phyloP scores from a whole-genome alignment of 2,329 filamentous ascomycete genomes.

The Clonostachys chloroleuca region DNA sequence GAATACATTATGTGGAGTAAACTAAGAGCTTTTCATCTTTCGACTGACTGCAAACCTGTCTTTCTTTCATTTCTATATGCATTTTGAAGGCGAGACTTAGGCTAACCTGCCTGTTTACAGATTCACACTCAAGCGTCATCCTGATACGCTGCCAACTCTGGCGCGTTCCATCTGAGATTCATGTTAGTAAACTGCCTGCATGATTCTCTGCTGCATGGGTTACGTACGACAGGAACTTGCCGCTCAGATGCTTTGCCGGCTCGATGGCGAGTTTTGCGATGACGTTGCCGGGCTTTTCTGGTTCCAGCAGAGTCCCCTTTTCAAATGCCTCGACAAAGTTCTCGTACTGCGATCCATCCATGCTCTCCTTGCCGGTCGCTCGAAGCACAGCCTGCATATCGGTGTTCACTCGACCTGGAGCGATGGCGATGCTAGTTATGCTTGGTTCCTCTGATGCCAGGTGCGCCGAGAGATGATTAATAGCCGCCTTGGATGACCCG shows the following conservation, averaged over 20 bases:
- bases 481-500: conserved; percentile 75
- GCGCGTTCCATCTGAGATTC: conserved; percentile 25
- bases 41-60: conserved; percentile 54
- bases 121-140: conserved; percentile 3
- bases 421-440: conserved; percentile 67
- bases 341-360: conserved; percentile 55
- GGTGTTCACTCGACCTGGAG: conserved; percentile 81
- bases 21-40: conserved; percentile 81
- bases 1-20: conserved; percentile 63
- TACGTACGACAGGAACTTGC: conserved; percentile 66
- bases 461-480: conserved; percentile 75
- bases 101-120: background rate
- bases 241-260: conserved; percentile 64
- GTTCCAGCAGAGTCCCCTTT: conserved; percentile 68
- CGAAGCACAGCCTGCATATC: conserved; percentile 85
- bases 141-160: conserved; percentile 50
- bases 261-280: conserved; percentile 74
- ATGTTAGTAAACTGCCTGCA: conserved; percentile 6
- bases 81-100: conserved; percentile 10
- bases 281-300: conserved; percentile 80
- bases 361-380: conserved; percentile 45
- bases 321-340: conserved; percentile 67
- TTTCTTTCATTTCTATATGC: conserved; percentile 11
- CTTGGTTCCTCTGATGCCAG: conserved; percentile 72
- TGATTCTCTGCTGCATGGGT: background rate